phyloP scores from a whole-genome alignment of 306 rosid species.

The Cucurbita moschata region DNA sequence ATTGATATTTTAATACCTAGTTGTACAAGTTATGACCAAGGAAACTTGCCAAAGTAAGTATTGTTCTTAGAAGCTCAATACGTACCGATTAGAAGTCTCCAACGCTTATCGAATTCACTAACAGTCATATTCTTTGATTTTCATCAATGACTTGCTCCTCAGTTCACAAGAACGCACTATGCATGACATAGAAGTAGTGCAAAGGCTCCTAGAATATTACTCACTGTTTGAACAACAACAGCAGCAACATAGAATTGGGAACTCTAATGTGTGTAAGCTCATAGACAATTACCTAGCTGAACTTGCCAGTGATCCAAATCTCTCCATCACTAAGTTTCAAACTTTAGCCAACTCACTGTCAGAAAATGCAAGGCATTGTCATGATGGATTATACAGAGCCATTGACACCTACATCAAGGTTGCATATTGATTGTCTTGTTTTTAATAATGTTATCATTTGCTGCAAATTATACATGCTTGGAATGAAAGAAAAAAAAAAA shows the following conservation, averaged over 20 bases:
- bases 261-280: constrained; percentile 60
- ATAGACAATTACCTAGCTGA: constrained; percentile 83
- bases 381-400: constrained; percentile 92
- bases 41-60: constrained; percentile 46
- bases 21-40: constrained; percentile 45
- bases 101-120: constrained; percentile 8
- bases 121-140: constrained; percentile 7
- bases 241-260: constrained; percentile 43
- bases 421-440: constrained; percentile 5
- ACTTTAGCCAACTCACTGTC: constrained; percentile 68
- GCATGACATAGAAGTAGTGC: constrained; percentile 70
- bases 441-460: constrained; percentile 1
- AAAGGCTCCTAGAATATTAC: constrained; percentile 75
- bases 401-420: constrained; percentile 87
- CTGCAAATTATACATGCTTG: neutral
- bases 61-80: constrained; percentile 2
- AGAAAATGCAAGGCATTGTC: constrained; percentile 55
- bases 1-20: constrained; percentile 73
- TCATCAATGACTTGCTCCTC: constrained; percentile 18
- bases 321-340: constrained; percentile 68
- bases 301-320: constrained; percentile 81
- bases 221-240: constrained; percentile 76
- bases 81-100: neutral
- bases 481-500: neutral
- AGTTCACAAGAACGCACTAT: constrained; percentile 43